Percentiles rank a stretch among this genome's conserved stretches.
Evolutionary conservation across 257 asterid species (phyloP).

Genomic region (Osmanthus fragrans): DNA sequence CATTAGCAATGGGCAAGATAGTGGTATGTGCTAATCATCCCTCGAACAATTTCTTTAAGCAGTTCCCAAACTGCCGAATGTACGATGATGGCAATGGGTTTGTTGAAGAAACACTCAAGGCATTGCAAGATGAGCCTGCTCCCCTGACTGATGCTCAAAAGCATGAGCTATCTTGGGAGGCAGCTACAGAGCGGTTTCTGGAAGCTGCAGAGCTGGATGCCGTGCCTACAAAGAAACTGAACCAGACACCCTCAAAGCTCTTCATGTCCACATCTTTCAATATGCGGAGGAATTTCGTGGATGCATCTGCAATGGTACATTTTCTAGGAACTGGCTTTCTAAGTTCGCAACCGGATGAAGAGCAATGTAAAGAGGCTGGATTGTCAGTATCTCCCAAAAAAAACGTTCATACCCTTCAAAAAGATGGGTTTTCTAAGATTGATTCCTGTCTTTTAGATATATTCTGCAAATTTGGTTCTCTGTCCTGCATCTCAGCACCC

Average conservation of each 20-base stretch:
- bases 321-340: conserved; percentile 69
- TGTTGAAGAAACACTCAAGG: conserved; percentile 65
- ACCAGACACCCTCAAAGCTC: conserved; percentile 49
- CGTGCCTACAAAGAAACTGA: conserved; percentile 39
- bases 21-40: conserved; percentile 94
- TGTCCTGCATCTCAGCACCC: neutral
- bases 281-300: conserved; percentile 65
- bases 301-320: conserved; percentile 79
- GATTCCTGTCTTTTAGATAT: conserved; percentile 19
- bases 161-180: conserved; percentile 96
- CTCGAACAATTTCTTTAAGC: conserved; percentile 95
- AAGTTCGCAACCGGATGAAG: conserved; percentile 72
- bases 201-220: conserved; percentile 61
- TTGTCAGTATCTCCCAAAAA: conserved; percentile 45
- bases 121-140: conserved; percentile 74
- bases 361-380: conserved; percentile 70
- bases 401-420: conserved; percentile 38
- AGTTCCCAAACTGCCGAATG: conserved; percentile 89
- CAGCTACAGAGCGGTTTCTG: conserved; percentile 89
- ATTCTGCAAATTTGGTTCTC: neutral
- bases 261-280: conserved; percentile 65
- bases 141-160: conserved; percentile 65
- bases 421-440: conserved; percentile 50
- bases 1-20: conserved; percentile 96
- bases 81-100: conserved; percentile 68